These are phyloP conservation scores for Boletellus sp. DNA, from an alignment of 768 basidiomycete species.

Conservation along the genomic window DNA sequence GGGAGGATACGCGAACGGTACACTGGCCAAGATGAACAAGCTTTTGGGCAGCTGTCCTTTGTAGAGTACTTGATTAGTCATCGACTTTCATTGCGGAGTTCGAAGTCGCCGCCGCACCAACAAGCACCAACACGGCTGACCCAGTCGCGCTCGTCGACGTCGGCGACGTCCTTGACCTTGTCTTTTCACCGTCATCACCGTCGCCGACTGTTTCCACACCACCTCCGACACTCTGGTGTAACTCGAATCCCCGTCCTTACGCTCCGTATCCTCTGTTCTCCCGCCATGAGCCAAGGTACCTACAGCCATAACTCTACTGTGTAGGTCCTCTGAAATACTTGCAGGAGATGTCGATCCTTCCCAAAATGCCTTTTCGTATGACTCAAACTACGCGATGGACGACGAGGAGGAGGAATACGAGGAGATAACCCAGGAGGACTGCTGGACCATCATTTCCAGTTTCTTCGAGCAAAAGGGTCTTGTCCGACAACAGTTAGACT, in stretches of 20 bases:
- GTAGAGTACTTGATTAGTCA: constrained; percentile 19
- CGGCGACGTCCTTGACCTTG: constrained; percentile 19
- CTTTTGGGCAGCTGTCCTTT: constrained; percentile 37
- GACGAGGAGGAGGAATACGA: constrained; percentile 57
- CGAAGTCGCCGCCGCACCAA: constrained; percentile 11
- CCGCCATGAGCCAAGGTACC: constrained; percentile 32
- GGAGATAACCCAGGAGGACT: constrained; percentile 88
- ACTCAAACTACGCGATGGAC: constrained; percentile 53
- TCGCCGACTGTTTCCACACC: background rate
- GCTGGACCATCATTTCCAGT: constrained; percentile 92
- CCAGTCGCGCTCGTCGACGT: constrained; percentile 16
- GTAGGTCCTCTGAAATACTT: constrained; percentile 33
- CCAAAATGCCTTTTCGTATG: constrained; percentile 51
- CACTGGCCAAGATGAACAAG: constrained; percentile 44
- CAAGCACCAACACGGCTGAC: constrained; percentile 29
- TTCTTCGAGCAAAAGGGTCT: constrained; percentile 98
- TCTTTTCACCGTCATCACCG: constrained; percentile 10
- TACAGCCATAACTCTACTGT: constrained; percentile 16
- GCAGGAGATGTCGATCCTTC: constrained; percentile 44
- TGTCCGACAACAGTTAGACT: constrained; percentile 95
- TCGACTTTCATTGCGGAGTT: constrained; percentile 7
- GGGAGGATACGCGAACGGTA: constrained; percentile 52
- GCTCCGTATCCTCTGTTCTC: background rate
- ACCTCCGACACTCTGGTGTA: background rate
- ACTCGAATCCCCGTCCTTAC: no score